These are phyloP conservation scores for Hypsizygus marmoreus DNA, from an alignment of 768 basidiomycete genomes.

Conservation along the genomic window DNA sequence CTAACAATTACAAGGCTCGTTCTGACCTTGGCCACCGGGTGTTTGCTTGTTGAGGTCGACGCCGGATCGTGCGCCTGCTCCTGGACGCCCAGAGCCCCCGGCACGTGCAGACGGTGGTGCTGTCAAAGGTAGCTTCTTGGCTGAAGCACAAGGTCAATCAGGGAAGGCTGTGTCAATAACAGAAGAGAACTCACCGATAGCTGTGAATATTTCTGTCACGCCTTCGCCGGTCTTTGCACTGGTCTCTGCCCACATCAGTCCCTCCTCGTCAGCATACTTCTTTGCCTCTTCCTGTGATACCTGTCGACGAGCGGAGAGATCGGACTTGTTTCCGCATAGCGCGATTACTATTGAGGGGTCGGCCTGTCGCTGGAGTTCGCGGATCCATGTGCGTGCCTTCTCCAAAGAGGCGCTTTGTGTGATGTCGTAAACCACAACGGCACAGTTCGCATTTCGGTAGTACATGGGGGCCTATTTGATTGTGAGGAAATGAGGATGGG, in stretches of 20 bases:
- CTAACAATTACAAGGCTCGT: constrained; percentile 81
- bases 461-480: constrained; percentile 84
- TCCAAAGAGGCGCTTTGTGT: constrained; percentile 89
- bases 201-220: constrained; percentile 82
- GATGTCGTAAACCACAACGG: constrained; percentile 95
- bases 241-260: constrained; percentile 90
- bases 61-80: constrained; percentile 57
- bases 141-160: constrained; percentile 36
- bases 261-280: constrained; percentile 92
- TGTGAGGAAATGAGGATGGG: constrained; percentile 9
- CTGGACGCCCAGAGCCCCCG: constrained; percentile 53
- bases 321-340: constrained; percentile 94
- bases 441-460: constrained; percentile 93
- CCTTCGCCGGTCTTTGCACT: constrained; percentile 90
- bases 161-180: constrained; percentile 3
- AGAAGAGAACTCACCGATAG: constrained; percentile 61
- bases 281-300: constrained; percentile 86
- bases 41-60: constrained; percentile 83
- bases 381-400: constrained; percentile 95
- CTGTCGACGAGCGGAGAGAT: constrained; percentile 82
- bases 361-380: constrained; percentile 95
- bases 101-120: constrained; percentile 68
- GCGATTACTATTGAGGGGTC: constrained; percentile 97
- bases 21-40: constrained; percentile 46
- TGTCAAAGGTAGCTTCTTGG: constrained; percentile 86